Evolutionary conservation across 768 basidiomycete genomes (phyloP), one percentile per base, ranked within the genome.

Genomic region (Calocera cornea): DNA sequence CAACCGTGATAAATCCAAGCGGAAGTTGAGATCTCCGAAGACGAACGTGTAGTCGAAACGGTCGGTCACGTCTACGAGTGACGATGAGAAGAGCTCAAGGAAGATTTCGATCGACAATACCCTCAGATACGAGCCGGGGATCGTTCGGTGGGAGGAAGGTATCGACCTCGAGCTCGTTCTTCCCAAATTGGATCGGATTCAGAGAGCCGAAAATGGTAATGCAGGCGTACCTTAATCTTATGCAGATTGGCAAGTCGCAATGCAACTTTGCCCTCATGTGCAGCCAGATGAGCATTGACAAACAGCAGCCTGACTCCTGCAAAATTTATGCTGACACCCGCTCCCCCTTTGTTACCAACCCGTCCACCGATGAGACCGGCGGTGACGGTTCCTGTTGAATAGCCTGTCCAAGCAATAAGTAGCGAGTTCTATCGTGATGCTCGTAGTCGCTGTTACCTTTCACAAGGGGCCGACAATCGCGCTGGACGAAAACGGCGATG

Each of bases 271-370:
- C 84, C 87, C 75, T 88, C 88, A 69, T 91, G 90, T 10, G 90
- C 90, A 22, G 95, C 90, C 29, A 97, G 80, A 76, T 97, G 95
- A 0, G 91, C 89, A 71, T 95, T 97, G 72, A 97, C 77, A 75
- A 97, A 95, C 14, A 97, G 80, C 50, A 97, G 81, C 0, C 91
- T 88, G 27, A 84, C 87, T n/a, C 87, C 88, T 60, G 84, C 86
- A 22, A 97, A 79, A 71, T 92, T 87, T 49, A 95, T 76, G 68
- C 88, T 90, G 69, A 97, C 87, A n/a, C 91, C 94, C 29, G 95
- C 90, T 17, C 89, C 91, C 0, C 95, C 85, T 74, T 97, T 97
- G 74, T 97, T 97, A 3, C 95, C 95, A 1, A 97, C 81, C 60
- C 95, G 79, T 0, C 95, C 95, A 1, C 92, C 92, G 31, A 95